A percentile compares a stretch with the other conserved stretches of the same genome.
These are phyloP conservation scores for Trichomonas vaginalis DNA, from an alignment of 208 protist species.

Conservation along the genomic window DNA sequence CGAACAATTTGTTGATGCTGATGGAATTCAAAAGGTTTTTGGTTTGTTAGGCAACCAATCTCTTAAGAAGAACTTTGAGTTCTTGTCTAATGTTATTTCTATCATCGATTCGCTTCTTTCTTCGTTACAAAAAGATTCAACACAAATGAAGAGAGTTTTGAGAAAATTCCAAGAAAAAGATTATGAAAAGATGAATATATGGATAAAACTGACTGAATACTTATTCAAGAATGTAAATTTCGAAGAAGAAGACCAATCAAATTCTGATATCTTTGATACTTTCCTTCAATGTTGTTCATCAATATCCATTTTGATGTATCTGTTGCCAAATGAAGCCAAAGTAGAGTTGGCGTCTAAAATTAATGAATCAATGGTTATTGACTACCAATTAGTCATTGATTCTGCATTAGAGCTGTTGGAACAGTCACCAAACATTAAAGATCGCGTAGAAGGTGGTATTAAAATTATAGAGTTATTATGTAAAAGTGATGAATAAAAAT, in stretches of 20 bases:
- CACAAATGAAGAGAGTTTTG: neutral
- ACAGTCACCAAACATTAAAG: neutral
- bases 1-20: neutral
- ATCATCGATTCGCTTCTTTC: neutral
- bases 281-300: neutral
- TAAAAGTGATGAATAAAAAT: neutral
- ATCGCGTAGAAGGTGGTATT: neutral
- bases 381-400: neutral
- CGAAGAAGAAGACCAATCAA: neutral
- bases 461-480: neutral
- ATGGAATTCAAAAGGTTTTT: neutral
- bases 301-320: neutral
- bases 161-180: neutral
- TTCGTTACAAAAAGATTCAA: neutral
- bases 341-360: neutral
- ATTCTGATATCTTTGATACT: neutral
- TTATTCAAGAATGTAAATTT: neutral
- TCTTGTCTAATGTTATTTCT: neutral
- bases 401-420: neutral
- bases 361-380: neutral
- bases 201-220: neutral
- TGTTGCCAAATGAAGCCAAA: neutral
- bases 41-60: neutral
- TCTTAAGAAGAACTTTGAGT: neutral
- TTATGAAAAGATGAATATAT: neutral